Evolutionary conservation across 1,284 basidiomycete species (phyloP), one percentile per base, ranked within the genome.

Genomic region (Xerocomus amazonicus): DNA sequence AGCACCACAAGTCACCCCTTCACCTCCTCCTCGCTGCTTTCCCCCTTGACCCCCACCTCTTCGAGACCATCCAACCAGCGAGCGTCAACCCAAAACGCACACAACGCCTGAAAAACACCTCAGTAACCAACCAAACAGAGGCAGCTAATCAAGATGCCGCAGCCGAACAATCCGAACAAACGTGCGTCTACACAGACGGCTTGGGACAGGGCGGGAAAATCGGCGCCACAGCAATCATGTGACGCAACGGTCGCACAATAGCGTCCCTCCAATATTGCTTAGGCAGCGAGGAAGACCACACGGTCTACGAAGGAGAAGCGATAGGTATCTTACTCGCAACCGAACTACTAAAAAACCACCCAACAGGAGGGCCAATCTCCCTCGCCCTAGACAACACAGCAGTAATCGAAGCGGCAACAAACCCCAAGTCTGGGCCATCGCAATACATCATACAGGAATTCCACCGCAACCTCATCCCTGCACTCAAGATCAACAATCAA

Each of bases 251-350:
- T 1, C 9, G 12, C 5, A 9, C 13, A 17, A 12, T 9, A 13
- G 14, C 13, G 1, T 31, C 2, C 9, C 36, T 34, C 13, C 19
- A 36, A 7, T 45, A 43, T 2, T 31, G 56, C 31, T 50, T 62
- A 1, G 55, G 60, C 2, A 9, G 43, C 2, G 31, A 28, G 12
- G 19, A 27, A 14, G 35, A 51, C 7, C 60, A 62, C 42, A 61
- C 54, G 2, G 56, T 58, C 1, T 60, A 50, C 16, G 53, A 61
- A 45, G 58, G 42, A 4, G 58, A 62, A 45, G 16, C 57, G 8
- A 48, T 55, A 3, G 54, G 59, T 0, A 43, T 52, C 33, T 43
- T 59, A 0, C 45, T 62, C 2, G 55, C 43, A 4, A 29, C 50
- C 0, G 39, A 58, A 9, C 16, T 35, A 8, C 19, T 16, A 5